These are phyloP conservation scores for Flaveria bidentis DNA, from an alignment of 129 eudicot species.

Conservation along the genomic window DNA sequence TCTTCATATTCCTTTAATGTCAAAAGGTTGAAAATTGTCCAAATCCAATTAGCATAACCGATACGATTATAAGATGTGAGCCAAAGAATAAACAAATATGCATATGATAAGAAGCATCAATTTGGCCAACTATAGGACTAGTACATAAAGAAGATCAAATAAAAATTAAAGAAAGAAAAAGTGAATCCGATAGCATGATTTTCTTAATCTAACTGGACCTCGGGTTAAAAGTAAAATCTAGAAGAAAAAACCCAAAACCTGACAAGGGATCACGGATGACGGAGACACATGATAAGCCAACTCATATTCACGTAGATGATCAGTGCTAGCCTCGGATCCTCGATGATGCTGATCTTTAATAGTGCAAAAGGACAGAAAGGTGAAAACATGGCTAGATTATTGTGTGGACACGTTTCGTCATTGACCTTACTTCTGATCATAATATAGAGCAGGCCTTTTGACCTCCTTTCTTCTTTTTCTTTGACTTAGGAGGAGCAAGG, in stretches of 20 bases:
- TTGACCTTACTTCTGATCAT: constrained; percentile 43
- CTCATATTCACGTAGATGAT: constrained; percentile 28
- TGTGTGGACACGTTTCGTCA: constrained; percentile 7
- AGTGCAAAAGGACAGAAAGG: not conserved
- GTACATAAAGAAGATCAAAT: constrained; percentile 30
- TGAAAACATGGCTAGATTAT: not conserved
- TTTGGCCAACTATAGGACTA: constrained; percentile 33
- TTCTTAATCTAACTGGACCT: constrained; percentile 42
- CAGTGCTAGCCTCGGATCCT: constrained; percentile 23
- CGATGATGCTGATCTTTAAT: constrained; percentile 15
- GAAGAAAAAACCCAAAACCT: constrained; percentile 39
- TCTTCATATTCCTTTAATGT: not conserved
- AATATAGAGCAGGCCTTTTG: constrained; percentile 89
- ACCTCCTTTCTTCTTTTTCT: constrained; percentile 72
- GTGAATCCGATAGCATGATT: constrained; percentile 31
- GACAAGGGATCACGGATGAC: constrained; percentile 27
- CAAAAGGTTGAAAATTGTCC: not conserved
- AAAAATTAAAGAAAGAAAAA: constrained; percentile 34
- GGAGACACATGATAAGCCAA: constrained; percentile 35
- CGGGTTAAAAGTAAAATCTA: constrained; percentile 35
- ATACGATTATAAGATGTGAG: not conserved
- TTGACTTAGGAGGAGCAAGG: constrained; percentile 80
- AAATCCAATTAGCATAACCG: not conserved
- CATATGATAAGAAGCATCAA: constrained; percentile 30
- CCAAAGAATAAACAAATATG: not conserved